A percentile compares a stretch with the other conserved stretches of the same genome.
Conservation (phyloP, 257 asterid species). For the Anisodus tanguticus region DNA sequence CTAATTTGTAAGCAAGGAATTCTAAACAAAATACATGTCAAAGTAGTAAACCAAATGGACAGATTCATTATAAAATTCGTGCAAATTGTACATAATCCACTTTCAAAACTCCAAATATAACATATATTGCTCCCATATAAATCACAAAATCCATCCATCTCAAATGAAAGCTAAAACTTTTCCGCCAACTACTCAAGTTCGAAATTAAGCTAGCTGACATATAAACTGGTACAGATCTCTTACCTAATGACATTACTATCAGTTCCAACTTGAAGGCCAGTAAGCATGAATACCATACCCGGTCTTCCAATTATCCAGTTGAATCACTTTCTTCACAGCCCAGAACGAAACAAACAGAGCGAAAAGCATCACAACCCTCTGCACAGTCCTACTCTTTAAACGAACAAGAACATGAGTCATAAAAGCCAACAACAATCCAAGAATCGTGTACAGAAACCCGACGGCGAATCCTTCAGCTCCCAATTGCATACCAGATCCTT, state of each 20-base stretch:
- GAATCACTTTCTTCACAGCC: constrained; percentile 79
- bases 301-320: constrained; percentile 94
- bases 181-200: constrained; percentile 30
- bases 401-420: constrained; percentile 60
- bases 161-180: constrained; percentile 12
- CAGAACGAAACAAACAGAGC: constrained; percentile 53
- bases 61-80: background rate
- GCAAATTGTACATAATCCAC: background rate
- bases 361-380: constrained; percentile 55
- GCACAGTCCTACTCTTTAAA: constrained; percentile 57
- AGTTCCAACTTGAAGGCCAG: constrained; percentile 86
- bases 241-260: constrained; percentile 44
- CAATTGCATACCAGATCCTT: constrained; percentile 90
- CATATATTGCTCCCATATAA: constrained; percentile 29
- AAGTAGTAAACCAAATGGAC: background rate
- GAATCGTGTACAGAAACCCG: constrained; percentile 83
- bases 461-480: constrained; percentile 89
- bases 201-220: constrained; percentile 26
- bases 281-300: constrained; percentile 87
- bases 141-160: background rate
- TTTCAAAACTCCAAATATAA: constrained; percentile 11
- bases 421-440: constrained; percentile 81
- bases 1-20: constrained; percentile 25
- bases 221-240: constrained; percentile 39
- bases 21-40: background rate